A percentile compares a stretch with the other conserved stretches of the same genome.
Evolutionary conservation across 139 green algal species (phyloP).

Genomic region (Mychonastes homosphaera): DNA sequence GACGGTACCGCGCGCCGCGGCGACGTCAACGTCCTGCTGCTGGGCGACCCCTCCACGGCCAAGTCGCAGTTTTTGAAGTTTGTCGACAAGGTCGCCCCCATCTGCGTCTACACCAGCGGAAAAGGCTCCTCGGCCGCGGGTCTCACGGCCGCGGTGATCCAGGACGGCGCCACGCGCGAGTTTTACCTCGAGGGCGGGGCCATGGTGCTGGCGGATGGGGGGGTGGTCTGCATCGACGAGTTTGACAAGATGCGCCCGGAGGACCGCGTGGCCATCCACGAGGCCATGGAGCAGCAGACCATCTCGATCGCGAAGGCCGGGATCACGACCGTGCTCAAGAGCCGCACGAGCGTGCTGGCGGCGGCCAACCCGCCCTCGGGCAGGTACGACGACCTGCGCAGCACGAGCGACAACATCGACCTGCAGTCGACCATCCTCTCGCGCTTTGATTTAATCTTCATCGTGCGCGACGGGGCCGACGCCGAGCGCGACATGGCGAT

Average conservation of each 20-base stretch:
- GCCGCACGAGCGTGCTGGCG: slow-evolving; percentile 85
- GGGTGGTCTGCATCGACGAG: slow-evolving; percentile 98
- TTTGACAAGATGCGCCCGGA: slow-evolving; percentile 99
- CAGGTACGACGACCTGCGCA: slow-evolving; percentile 78
- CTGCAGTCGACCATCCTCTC: slow-evolving; percentile 97
- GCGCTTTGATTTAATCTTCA: slow-evolving; percentile 99
- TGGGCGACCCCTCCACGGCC: slow-evolving; percentile 94
- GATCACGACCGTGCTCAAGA: slow-evolving; percentile 96
- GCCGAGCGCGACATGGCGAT: slow-evolving; percentile 63
- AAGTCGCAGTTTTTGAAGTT: slow-evolving; percentile 99
- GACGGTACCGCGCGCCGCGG: slow-evolving; percentile 78
- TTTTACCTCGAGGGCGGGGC: slow-evolving; percentile 76
- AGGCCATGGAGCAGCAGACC: slow-evolving; percentile 99
- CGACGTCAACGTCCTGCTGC: slow-evolving; percentile 97
- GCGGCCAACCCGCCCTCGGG: slow-evolving; percentile 85
- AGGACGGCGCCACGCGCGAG: slow-evolving; percentile 40
- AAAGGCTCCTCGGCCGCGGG: slow-evolving; percentile 92
- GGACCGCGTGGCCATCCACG: slow-evolving; percentile 96
- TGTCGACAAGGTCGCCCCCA: slow-evolving; percentile 71
- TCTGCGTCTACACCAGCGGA: slow-evolving; percentile 94
- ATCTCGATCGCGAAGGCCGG: slow-evolving; percentile 98
- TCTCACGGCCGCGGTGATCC: slow-evolving; percentile 84
- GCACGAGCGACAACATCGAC: slow-evolving; percentile 94
- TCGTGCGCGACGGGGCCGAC: slow-evolving; percentile 85
- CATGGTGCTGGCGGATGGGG: slow-evolving; percentile 95